Conservation (phyloP, 345 rosid species). For the Bretschneidera sinensis region DNA sequence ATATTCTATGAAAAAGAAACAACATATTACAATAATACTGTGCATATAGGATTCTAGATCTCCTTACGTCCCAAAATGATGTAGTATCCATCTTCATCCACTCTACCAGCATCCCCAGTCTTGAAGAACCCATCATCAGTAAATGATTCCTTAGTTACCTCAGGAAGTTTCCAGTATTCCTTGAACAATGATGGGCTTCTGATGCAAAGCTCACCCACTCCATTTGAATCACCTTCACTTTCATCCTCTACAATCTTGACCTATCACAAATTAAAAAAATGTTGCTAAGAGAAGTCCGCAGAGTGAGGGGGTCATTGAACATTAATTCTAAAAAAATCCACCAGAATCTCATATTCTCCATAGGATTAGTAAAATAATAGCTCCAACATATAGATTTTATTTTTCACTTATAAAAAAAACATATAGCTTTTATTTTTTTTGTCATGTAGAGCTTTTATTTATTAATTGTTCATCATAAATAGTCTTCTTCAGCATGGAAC, state of each 20-base stretch:
- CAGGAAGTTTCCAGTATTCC: slow-evolving; percentile 95
- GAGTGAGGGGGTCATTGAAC: no score
- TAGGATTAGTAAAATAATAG: neutral
- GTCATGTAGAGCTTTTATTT: no score
- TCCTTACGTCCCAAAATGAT: slow-evolving; percentile 92
- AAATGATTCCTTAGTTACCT: slow-evolving; percentile 79
- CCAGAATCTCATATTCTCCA: neutral
- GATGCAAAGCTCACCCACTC: slow-evolving; percentile 83
- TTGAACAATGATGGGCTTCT: slow-evolving; percentile 91
- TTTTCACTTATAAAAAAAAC: no score
- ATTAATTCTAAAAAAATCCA: neutral
- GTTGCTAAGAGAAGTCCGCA: neutral
- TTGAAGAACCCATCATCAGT: slow-evolving; percentile 88
- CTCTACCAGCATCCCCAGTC: slow-evolving; percentile 91
- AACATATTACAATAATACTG: slow-evolving; percentile 1
- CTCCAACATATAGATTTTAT: neutral
- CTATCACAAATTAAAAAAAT: slow-evolving; percentile 32
- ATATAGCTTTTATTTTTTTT: no score
- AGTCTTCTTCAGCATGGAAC: no score
- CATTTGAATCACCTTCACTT: slow-evolving; percentile 37
- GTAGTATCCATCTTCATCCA: slow-evolving; percentile 83
- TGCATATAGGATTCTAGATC: slow-evolving; percentile 2
- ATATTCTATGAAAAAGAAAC: neutral
- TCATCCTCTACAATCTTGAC: slow-evolving; percentile 64
- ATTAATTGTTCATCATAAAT: no score